Percentiles rank a stretch among this genome's conserved stretches.
Evolutionary conservation across 2,329 filamentous ascomycete genomes (phyloP).

Genomic region (Monilinia laxa): DNA sequence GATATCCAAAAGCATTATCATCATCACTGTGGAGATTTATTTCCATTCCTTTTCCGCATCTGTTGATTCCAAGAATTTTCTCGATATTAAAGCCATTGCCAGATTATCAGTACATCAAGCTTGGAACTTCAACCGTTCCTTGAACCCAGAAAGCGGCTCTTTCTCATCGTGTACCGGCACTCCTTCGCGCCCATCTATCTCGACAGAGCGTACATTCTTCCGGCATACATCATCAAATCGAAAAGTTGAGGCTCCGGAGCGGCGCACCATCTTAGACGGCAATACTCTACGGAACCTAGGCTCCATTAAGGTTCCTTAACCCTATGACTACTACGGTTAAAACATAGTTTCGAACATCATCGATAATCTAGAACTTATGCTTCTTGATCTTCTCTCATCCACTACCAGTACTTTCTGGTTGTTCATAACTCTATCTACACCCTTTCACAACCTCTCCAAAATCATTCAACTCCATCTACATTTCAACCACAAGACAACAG

Average conservation of each 20-base stretch:
- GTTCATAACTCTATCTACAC: background rate
- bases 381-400: constrained; percentile 3
- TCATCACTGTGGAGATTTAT: constrained; percentile 1
- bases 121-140: background rate
- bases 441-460: background rate
- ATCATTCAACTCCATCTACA: background rate
- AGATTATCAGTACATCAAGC: background rate
- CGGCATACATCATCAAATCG: background rate
- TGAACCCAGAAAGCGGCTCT: background rate
- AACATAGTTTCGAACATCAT: background rate
- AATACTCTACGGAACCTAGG: background rate
- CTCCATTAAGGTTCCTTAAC: background rate
- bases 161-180: background rate
- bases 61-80: constrained; percentile 9
- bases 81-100: constrained; percentile 8
- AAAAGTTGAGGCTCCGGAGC: background rate
- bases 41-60: background rate
- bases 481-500: background rate
- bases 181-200: background rate
- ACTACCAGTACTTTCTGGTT: constrained; percentile 21
- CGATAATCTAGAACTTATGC: constrained; percentile 14
- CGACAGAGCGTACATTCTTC: background rate
- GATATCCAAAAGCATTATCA: background rate
- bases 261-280: background rate
- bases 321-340: constrained; percentile 1